These are phyloP conservation scores for Mycena vulgaris DNA, from an alignment of 768 basidiomycete genomes.

Conservation along the genomic window DNA sequence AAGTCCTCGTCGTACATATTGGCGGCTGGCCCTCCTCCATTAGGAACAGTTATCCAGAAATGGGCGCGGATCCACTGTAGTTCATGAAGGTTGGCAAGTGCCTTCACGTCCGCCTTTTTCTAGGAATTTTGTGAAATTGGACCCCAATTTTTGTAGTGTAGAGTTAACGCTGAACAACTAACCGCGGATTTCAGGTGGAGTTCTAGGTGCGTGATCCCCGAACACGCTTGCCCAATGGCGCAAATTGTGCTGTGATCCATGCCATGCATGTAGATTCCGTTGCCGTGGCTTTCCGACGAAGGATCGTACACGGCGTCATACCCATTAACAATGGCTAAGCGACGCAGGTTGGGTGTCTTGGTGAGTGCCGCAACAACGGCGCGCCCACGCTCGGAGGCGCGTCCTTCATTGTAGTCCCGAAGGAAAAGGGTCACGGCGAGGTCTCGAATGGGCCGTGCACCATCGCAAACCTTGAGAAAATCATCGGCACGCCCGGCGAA, in stretches of 20 bases:
- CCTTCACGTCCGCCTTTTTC: conserved; percentile 21
- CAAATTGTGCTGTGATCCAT: conserved; percentile 19
- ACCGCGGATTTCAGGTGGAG: conserved; percentile 24
- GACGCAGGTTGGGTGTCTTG: conserved; percentile 17
- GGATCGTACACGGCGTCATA: conserved; percentile 4
- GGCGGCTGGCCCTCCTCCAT: conserved; percentile 5
- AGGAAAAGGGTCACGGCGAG: conserved; percentile 21
- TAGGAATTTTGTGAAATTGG: conserved; percentile 15
- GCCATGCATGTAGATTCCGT: conserved; percentile 19
- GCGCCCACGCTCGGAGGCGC: conserved; percentile 6
- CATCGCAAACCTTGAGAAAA: conserved; percentile 29
- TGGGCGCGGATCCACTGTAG: conserved; percentile 11
- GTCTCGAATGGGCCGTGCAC: conserved; percentile 20
- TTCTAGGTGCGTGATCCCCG: conserved; percentile 21
- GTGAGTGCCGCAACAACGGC: conserved; percentile 19
- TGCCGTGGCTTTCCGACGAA: background rate
- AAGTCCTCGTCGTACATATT: conserved; percentile 17
- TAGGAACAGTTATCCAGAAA: conserved; percentile 21
- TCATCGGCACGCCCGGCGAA: conserved; percentile 17
- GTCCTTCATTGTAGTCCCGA: conserved; percentile 13
- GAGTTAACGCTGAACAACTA: conserved; percentile 11
- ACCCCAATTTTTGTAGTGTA: conserved; percentile 12
- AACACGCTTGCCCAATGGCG: conserved; percentile 18
- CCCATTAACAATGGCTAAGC: conserved; percentile 22
- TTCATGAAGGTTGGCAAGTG: conserved; percentile 18